Base-by-base conservation (phyloP, 139 green algal genomes). In the Chlorella sp. region DNA sequence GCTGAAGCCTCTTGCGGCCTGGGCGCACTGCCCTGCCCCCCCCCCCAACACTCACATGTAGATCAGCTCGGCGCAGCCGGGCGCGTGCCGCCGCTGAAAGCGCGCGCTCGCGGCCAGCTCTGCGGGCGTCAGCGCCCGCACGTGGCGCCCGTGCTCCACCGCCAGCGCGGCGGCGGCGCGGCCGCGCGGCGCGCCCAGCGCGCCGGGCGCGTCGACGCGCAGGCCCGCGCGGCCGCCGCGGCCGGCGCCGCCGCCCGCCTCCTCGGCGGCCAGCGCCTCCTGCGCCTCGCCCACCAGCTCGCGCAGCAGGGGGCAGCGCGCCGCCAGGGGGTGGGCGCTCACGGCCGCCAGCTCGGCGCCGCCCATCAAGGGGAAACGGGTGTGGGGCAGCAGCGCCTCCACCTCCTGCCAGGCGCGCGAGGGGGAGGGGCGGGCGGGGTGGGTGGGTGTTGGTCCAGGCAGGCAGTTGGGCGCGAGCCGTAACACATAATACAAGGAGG, bases 281-380 rank as follows among this genome's bases (percentile, higher is more conserved):
- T 31, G 25, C 19, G 85, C 85, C 71, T 90, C 85, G 12, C 62
- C 50, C 17, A 89, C n/a, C n/a, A 90, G 80, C 40, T 83, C 59
- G 23, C 53, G 63, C 42, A 90, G 74, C 69, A 85, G 55, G 5
- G 64, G 19, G 65, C 59, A 79, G 6, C 67, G 51, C 2, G 8
- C 14, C 15, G 65, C 66, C 61, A 90, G 48, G 33, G 71, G 59
- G 33, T 82, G 69, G 46, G 66, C 76, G 42, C 64, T 55, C 43
- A 89, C 46, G 17, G 29, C 76, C 76, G 82, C 55, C 23, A 88
- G 68, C 59, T 92, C 82, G 5, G 51, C 55, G 8, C 79, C 64
- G 6, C 8, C 64, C 87, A 93, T 92, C 14, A 93, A 69, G 2
- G 88, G 86, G 60, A 91, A 95, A 29, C 88, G 77, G 12, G 94